A percentile compares a stretch with the other conserved stretches of the same genome.
phyloP scores from a whole-genome alignment of 2,329 filamentous ascomycete species.

The Botrytis tulipae region DNA sequence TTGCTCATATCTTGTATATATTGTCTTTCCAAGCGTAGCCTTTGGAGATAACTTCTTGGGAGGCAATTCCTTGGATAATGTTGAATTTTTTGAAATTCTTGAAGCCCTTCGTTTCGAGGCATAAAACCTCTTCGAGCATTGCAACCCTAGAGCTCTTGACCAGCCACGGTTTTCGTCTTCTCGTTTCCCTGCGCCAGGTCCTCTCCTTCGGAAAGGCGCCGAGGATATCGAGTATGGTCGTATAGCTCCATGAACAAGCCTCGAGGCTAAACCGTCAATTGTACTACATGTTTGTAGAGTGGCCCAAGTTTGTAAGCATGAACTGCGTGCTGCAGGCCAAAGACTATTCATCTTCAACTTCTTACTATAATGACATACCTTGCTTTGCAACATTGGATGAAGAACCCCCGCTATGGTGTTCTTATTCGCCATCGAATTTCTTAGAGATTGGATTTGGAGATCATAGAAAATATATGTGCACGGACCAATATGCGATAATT shows the following conservation, averaged over 20 bases:
- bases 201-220: background rate
- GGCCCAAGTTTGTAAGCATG: constrained; percentile 30
- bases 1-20: constrained; percentile 55
- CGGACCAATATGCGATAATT: constrained; percentile 4
- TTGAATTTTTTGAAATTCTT: background rate
- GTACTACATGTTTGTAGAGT: constrained; percentile 28
- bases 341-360: constrained; percentile 32
- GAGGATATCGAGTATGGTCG: constrained; percentile 25
- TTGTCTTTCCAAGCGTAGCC: constrained; percentile 20
- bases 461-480: constrained; percentile 1
- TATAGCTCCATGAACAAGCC: constrained; percentile 26
- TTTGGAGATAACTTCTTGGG: constrained; percentile 19
- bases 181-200: background rate
- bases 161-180: background rate
- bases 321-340: constrained; percentile 30
- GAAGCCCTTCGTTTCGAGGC: background rate
- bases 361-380: constrained; percentile 26
- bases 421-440: background rate
- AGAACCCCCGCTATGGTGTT: background rate
- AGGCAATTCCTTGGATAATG: no score
- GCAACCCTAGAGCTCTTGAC: constrained; percentile 2
- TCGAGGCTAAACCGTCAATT: constrained; percentile 31
- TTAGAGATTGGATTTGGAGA: background rate
- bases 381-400: background rate
- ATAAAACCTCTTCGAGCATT: constrained; percentile 21